Evolutionary conservation across 768 basidiomycete genomes (phyloP), one percentile per base, ranked within the genome.

Genomic region (Phaeolepiota aurea): DNA sequence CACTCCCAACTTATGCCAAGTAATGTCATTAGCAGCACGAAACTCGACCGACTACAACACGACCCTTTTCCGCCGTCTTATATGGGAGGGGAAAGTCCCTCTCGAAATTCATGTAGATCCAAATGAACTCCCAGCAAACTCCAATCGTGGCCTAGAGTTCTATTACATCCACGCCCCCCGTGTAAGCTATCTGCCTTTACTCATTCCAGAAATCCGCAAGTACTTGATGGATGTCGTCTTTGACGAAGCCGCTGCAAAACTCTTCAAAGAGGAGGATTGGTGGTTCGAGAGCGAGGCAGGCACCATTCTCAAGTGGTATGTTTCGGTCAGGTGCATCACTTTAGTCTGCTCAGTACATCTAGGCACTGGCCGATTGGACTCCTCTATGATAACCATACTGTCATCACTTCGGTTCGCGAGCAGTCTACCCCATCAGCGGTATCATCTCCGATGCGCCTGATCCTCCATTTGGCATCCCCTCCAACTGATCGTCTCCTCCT

Each of bases 341-440:
- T n/a, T n/a, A n/a, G n/a, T n/a, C 32, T 36, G 25, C 40, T 35
- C 14, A 22, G 23, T 16, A 37, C 20, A n/a, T 32, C 32, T 54
- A 99, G 96, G 93, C 93, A 99, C 60, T 98, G 94, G 96, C 83
- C 94, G 37, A 77, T 99, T 43, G 96, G 96, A 21, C 71, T 98
- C 31, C 78, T 98, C 46, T 93, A 93, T 56, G 92, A 88, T 62
- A 90, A 77, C 60, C 79, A 87, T 56, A 72, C 73, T 20, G 79
- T 83, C 44, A 76, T 80, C 13, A 57, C 69, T 5, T 77, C 80
- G 7, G 58, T 79, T 32, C 76, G 78, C 19, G 60, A 66, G 9
- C 59, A 73, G 12, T 56, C 71, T 38, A 59, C 70, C 14, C 56
- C 67, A 19, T 55, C 70, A 45, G 46, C 70, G 41, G 52, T 58